These are phyloP conservation scores for Raddia distichophylla DNA, from an alignment of 176 grass and related monocot species.

Conservation along the genomic window DNA sequence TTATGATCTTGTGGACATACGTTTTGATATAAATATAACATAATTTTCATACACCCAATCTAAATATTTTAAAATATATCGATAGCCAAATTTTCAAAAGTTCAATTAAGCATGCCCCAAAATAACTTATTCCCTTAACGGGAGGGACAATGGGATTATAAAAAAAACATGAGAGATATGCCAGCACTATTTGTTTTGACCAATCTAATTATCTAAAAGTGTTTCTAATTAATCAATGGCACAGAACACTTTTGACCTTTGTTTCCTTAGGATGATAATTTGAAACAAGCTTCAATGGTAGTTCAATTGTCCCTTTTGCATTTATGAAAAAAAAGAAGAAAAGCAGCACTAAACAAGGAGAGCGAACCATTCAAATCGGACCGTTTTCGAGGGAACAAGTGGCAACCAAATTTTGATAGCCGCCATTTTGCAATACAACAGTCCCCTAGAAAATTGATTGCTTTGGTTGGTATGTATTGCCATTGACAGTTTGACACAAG, in stretches of 20 bases:
- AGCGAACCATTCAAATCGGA: not conserved
- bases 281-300: not conserved
- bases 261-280: not conserved
- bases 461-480: not conserved
- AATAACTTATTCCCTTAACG: too few species aligned
- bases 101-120: too few species aligned
- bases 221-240: too few species aligned
- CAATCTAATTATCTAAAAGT: not conserved
- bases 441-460: not conserved
- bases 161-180: not conserved
- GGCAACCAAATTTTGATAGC: not conserved
- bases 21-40: too few species aligned
- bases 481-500: not conserved
- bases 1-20: too few species aligned
- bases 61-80: too few species aligned
- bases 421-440: not conserved
- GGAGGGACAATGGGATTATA: not conserved
- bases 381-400: not conserved
- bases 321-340: not conserved
- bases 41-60: too few species aligned
- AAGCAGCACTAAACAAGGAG: not conserved
- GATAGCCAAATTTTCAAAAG: too few species aligned
- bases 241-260: not conserved
- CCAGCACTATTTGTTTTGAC: not conserved
- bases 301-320: not conserved